Evolutionary conservation across 495 filamentous ascomycete species (phyloP).

Genomic region (Penicillium steckii): DNA sequence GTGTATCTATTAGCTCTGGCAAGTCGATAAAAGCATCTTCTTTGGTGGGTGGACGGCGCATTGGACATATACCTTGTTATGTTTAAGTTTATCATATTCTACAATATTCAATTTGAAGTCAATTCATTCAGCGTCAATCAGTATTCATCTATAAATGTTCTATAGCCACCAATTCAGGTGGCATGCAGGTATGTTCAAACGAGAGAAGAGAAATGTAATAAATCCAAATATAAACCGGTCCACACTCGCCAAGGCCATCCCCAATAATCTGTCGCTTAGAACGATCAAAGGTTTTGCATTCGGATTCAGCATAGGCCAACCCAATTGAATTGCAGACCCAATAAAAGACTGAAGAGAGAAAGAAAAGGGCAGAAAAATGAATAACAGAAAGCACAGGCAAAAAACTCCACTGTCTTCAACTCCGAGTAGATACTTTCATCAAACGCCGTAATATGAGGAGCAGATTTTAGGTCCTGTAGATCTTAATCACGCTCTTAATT

Average conservation of each 20-base stretch:
- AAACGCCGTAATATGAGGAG: background rate
- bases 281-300: background rate
- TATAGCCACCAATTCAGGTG: slow-evolving; percentile 9
- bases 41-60: slow-evolving; percentile 32
- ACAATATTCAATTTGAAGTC: slow-evolving; percentile 8
- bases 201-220: background rate
- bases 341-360: background rate
- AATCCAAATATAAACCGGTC: background rate
- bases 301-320: background rate
- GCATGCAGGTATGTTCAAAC: slow-evolving; percentile 13
- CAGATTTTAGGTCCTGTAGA: slow-evolving; percentile 44
- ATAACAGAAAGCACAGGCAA: background rate
- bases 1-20: slow-evolving; percentile 28
- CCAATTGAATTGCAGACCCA: background rate
- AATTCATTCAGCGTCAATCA: slow-evolving; percentile 2
- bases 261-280: slow-evolving; percentile 9
- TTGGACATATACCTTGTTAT: slow-evolving; percentile 27
- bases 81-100: slow-evolving; percentile 3
- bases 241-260: background rate
- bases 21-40: slow-evolving; percentile 30
- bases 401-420: too few species aligned
- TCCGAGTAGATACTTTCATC: background rate
- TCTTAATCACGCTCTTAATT: slow-evolving; percentile 57
- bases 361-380: background rate
- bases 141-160: slow-evolving; percentile 4